A percentile compares a stretch with the other conserved stretches of the same genome.
These are phyloP conservation scores for Coprinellus aureogranulatus DNA, from an alignment of 768 basidiomycete genomes.

Conservation along the genomic window DNA sequence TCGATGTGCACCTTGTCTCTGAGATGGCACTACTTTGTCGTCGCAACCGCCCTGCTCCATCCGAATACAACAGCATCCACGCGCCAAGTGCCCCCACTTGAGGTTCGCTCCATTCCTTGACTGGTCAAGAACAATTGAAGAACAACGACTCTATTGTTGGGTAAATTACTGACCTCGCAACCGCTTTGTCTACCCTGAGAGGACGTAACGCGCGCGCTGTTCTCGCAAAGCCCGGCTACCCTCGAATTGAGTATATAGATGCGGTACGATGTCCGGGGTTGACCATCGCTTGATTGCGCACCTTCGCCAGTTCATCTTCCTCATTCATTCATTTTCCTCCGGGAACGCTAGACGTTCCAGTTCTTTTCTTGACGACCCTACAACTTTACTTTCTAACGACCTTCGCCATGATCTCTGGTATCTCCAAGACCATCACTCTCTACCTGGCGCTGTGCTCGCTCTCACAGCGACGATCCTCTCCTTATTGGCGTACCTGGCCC, in stretches of 20 bases:
- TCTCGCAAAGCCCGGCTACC: constrained; percentile 2
- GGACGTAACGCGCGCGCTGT: not conserved
- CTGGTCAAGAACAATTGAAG: not conserved
- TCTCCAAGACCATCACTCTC: constrained; percentile 65
- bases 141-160: constrained; percentile 3
- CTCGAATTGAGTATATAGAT: constrained; percentile 1
- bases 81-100: not conserved
- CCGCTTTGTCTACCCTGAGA: not conserved
- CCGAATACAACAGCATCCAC: not conserved
- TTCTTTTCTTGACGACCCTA: not conserved
- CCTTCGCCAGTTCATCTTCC: not conserved
- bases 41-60: not conserved
- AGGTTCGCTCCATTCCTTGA: not conserved
- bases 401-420: constrained; percentile 61
- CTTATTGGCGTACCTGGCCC: constrained; percentile 68
- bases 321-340: not conserved
- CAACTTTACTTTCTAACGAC: constrained; percentile 1
- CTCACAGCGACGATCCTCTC: constrained; percentile 65
- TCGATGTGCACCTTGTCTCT: not conserved
- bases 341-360: constrained; percentile 7
- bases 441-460: constrained; percentile 64
- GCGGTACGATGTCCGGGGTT: no score
- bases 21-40: not conserved
- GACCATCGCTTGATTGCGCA: constrained; percentile 7
- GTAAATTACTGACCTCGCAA: constrained; percentile 4